Conservation (phyloP, 2,329 filamentous ascomycete genomes). For the Grosmannia serpens region DNA sequence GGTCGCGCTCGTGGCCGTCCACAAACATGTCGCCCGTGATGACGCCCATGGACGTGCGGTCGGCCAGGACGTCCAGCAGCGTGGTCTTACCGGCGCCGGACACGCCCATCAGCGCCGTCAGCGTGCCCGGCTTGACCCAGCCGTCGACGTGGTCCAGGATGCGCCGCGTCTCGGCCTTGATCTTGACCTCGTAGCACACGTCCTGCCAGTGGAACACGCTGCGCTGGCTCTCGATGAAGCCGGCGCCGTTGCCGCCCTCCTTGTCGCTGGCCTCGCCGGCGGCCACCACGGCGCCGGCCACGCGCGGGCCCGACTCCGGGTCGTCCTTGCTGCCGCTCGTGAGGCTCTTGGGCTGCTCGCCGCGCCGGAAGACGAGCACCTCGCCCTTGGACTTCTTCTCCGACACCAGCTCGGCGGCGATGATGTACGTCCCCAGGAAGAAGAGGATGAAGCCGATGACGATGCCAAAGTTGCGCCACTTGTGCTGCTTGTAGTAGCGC, state of each 20-base stretch:
- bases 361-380: slow-evolving; percentile 61
- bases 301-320: slow-evolving; percentile 36
- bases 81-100: slow-evolving; percentile 89
- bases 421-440: slow-evolving; percentile 50
- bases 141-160: slow-evolving; percentile 82
- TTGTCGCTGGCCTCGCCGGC: neutral
- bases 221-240: slow-evolving; percentile 43
- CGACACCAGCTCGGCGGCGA: slow-evolving; percentile 54
- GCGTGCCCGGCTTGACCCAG: slow-evolving; percentile 84
- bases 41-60: slow-evolving; percentile 78
- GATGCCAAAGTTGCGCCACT: slow-evolving; percentile 64
- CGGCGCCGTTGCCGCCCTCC: slow-evolving; percentile 29
- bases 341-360: slow-evolving; percentile 47
- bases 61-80: slow-evolving; percentile 74
- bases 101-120: slow-evolving; percentile 85
- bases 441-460: slow-evolving; percentile 53
- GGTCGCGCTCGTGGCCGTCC: slow-evolving; percentile 55
- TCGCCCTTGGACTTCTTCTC: slow-evolving; percentile 64
- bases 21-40: slow-evolving; percentile 73
- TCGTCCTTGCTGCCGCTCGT: slow-evolving; percentile 54
- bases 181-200: slow-evolving; percentile 66
- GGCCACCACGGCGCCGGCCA: slow-evolving; percentile 30
- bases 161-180: slow-evolving; percentile 65
- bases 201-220: slow-evolving; percentile 81
- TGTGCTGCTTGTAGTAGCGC: slow-evolving; percentile 43